A percentile compares a stretch with the other conserved stretches of the same genome.
Evolutionary conservation across 2,329 filamentous ascomycete species (phyloP).

Genomic region (Phoma sp.): DNA sequence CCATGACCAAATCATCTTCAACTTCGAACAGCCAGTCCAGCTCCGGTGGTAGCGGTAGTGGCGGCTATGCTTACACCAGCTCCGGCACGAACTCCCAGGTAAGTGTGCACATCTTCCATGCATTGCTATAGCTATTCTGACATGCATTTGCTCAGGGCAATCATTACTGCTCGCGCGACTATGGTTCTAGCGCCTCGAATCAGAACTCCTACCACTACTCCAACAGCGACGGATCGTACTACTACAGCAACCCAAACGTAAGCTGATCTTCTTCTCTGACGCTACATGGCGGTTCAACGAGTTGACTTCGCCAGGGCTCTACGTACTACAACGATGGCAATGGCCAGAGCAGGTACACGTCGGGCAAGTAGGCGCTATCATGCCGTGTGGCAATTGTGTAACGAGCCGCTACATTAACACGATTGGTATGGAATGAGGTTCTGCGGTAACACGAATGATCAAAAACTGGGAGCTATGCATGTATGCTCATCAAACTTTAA

Average conservation of each 20-base stretch:
- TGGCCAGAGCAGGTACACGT: slow-evolving; percentile 38
- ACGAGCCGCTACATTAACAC: too few relatives aligned
- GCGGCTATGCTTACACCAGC: slow-evolving; percentile 48
- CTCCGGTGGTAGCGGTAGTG: background rate
- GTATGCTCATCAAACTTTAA: too few relatives aligned
- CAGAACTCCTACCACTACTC: slow-evolving; percentile 50
- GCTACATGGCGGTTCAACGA: background rate
- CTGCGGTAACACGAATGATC: too few relatives aligned
- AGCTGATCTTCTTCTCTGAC: background rate
- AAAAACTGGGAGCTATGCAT: too few relatives aligned
- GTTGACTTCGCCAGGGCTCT: slow-evolving; percentile 29
- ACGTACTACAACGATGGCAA: slow-evolving; percentile 48
- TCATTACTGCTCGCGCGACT: slow-evolving; percentile 49
- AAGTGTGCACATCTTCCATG: background rate
- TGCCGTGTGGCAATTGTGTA: too few relatives aligned
- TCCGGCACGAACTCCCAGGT: slow-evolving; percentile 50
- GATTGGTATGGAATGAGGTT: too few relatives aligned
- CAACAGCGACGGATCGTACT: slow-evolving; percentile 45
- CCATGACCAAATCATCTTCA: background rate
- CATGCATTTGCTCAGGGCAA: slow-evolving; percentile 39
- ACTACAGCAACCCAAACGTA: slow-evolving; percentile 47
- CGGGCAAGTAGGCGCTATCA: slow-evolving; percentile 21
- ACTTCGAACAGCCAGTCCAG: background rate
- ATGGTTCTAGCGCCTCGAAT: slow-evolving; percentile 43
- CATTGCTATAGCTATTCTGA: background rate